Conservation (phyloP, 176 grass and related monocot species). For the Avena insularis region DNA sequence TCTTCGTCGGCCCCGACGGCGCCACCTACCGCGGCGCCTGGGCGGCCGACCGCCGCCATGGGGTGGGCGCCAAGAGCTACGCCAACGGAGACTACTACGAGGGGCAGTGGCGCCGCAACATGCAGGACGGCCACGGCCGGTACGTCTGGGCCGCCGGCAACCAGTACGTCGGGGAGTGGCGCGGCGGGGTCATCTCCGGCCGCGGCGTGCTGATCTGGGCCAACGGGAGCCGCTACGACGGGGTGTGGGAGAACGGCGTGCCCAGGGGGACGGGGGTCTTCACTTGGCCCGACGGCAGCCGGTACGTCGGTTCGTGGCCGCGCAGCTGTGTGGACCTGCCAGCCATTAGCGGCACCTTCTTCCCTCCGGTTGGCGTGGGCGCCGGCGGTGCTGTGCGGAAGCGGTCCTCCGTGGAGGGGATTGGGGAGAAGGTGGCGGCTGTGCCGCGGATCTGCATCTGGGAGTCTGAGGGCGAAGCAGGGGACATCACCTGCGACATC, state of each 20-base stretch:
- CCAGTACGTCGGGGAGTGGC: slow-evolving; percentile 97
- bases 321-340: slow-evolving; percentile 57
- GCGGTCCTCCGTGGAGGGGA: slow-evolving; percentile 77
- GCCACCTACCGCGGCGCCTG: slow-evolving; percentile 82
- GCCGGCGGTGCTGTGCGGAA: slow-evolving; percentile 48
- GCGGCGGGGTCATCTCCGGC: slow-evolving; percentile 83
- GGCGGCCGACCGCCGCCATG: slow-evolving; percentile 78
- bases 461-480: slow-evolving; percentile 93
- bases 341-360: slow-evolving; percentile 82
- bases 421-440: slow-evolving; percentile 44
- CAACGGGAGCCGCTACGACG: slow-evolving; percentile 94
- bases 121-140: slow-evolving; percentile 89
- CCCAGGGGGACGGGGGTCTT: slow-evolving; percentile 78
- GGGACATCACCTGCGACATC: slow-evolving; percentile 98
- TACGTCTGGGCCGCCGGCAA: slow-evolving; percentile 94
- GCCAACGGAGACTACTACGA: slow-evolving; percentile 96
- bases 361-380: slow-evolving; percentile 50
- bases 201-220: slow-evolving; percentile 90
- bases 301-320: slow-evolving; percentile 83
- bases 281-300: slow-evolving; percentile 90
- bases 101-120: slow-evolving; percentile 85
- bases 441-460: slow-evolving; percentile 98
- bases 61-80: slow-evolving; percentile 77
- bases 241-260: slow-evolving; percentile 85
- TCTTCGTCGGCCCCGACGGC: slow-evolving; percentile 72